Evolutionary conservation across 2,329 filamentous ascomycete genomes (phyloP).

Genomic region (Alternaria triticimaculans): DNA sequence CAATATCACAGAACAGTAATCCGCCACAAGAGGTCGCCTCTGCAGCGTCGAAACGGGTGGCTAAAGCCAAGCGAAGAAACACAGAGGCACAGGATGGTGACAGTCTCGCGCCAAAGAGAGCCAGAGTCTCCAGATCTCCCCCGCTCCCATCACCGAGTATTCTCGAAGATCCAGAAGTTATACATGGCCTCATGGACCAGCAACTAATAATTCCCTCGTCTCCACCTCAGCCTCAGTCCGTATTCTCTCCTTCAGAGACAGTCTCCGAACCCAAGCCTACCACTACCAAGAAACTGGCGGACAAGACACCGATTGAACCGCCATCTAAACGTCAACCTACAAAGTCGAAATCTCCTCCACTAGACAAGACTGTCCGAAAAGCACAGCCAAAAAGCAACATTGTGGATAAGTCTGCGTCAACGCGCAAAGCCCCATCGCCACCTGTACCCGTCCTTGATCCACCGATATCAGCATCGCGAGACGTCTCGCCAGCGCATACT

Average conservation of each 20-base stretch:
- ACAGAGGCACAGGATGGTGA: background rate
- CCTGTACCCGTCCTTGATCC: background rate
- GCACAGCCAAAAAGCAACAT: constrained; percentile 3
- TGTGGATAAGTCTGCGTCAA: background rate
- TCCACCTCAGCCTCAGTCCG: constrained; percentile 6
- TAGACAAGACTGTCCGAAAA: constrained; percentile 2
- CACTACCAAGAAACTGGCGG: background rate
- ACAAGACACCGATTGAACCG: background rate
- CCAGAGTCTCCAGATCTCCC: constrained; percentile 5
- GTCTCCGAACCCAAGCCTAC: constrained; percentile 2
- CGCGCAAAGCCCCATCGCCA: constrained; percentile 4
- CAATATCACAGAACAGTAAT: background rate
- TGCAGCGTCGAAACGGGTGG: background rate
- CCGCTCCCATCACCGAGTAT: constrained; percentile 13
- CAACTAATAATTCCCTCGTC: constrained; percentile 26
- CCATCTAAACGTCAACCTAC: background rate
- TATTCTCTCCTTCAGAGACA: constrained; percentile 4
- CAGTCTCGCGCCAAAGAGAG: constrained; percentile 1
- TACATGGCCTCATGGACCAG: constrained; percentile 41
- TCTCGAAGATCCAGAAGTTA: constrained; percentile 35
- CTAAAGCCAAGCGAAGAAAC: constrained; percentile 15
- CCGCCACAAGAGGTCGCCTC: background rate
- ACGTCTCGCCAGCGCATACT: constrained; percentile 10
- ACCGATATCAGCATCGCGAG: constrained; percentile 1
- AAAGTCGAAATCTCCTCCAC: background rate